Percentiles rank a stretch among this genome's conserved stretches.
These are phyloP conservation scores for Flueggea neowawraea DNA, from an alignment of 441 rosid genomes.

Conservation along the genomic window DNA sequence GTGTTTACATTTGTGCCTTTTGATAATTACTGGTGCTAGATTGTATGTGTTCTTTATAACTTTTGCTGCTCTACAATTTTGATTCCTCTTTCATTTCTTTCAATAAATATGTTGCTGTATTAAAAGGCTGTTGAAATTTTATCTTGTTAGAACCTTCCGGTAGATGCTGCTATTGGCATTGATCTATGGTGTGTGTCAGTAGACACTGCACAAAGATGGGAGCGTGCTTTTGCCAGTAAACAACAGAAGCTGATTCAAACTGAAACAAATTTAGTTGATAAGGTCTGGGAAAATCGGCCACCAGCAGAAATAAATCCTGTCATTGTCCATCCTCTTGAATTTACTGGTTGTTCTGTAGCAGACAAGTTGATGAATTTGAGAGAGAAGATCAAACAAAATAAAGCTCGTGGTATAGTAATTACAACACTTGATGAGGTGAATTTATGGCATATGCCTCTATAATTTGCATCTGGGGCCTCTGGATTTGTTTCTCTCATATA, in stretches of 20 bases:
- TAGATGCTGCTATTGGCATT: slow-evolving; percentile 67
- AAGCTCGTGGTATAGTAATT: slow-evolving; percentile 60
- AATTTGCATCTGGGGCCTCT: slow-evolving; percentile 5
- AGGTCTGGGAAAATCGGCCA: slow-evolving; percentile 84
- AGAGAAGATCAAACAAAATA: slow-evolving; percentile 49
- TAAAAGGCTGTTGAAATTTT: slow-evolving; percentile 14
- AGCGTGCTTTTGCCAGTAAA: slow-evolving; percentile 53
- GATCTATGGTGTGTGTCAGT: slow-evolving; percentile 90
- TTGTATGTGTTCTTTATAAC: not conserved
- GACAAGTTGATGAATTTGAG: slow-evolving; percentile 73
- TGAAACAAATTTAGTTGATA: slow-evolving; percentile 71
- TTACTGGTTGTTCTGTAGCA: slow-evolving; percentile 65
- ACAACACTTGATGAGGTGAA: slow-evolving; percentile 91
- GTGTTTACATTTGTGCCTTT: no score
- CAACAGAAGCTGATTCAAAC: slow-evolving; percentile 76
- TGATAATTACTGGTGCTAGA: not conserved
- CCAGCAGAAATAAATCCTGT: slow-evolving; percentile 55
- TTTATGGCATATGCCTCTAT: slow-evolving; percentile 2
- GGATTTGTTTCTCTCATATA: not conserved
- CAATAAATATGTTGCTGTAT: not conserved
- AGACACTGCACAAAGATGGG: slow-evolving; percentile 84
- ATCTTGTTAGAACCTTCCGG: slow-evolving; percentile 60
- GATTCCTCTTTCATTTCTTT: not conserved
- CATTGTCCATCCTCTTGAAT: slow-evolving; percentile 66
- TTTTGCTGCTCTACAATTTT: not conserved